Evolutionary conservation across 2,329 filamentous ascomycete species (phyloP), one percentile per base, ranked within the genome.

Genomic region (Phyllosticta paracitricarpa): DNA sequence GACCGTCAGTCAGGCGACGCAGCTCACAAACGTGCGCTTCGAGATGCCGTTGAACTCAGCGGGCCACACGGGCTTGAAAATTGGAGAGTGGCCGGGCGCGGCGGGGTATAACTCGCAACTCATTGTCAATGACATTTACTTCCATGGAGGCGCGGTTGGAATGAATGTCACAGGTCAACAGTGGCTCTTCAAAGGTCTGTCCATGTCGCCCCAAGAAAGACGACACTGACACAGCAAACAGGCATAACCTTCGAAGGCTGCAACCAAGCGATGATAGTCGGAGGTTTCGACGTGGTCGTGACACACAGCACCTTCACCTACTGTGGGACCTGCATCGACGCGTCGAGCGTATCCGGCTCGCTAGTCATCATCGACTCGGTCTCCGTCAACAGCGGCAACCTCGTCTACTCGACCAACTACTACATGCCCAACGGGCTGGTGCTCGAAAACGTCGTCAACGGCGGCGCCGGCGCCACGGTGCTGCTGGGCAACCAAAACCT

Each of bases 181-280:
- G 63, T 74, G 73, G 56, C 65, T 71, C 22, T 68, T 75, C 60
- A 75, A 74, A 54, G 3, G 66, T 61, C 1, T 66, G 52, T 54
- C 67, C 24, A 63, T 62, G 6, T 69, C 9, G 68, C 70, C 52
- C 65, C 69, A 25, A 65, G 71, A 24, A 71, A 7, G 14, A 5
- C 3, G 71, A n/a, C 51, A 70, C 17, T 75, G 72, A 53, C 74
- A 80, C 1, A 73, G 85, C 22, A 70, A 84, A 10, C 14, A 54
- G 54, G 56, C 19, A 71, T 62, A 8, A 54, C 53, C 5, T 62
- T 64, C 54, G 57, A 51, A 30, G 56, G 59, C 17, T 64, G 62
- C 26, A 30, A 17, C 24, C 62, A 26, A 2, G 62, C 60, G 9
- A 40, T 54, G 14, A 24, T 57, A 19, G 28, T 61, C 4, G 26